A percentile compares a stretch with the other conserved stretches of the same genome.
These are phyloP conservation scores for Botryotinia convoluta DNA, from an alignment of 2,329 filamentous ascomycete species.

Conservation along the genomic window DNA sequence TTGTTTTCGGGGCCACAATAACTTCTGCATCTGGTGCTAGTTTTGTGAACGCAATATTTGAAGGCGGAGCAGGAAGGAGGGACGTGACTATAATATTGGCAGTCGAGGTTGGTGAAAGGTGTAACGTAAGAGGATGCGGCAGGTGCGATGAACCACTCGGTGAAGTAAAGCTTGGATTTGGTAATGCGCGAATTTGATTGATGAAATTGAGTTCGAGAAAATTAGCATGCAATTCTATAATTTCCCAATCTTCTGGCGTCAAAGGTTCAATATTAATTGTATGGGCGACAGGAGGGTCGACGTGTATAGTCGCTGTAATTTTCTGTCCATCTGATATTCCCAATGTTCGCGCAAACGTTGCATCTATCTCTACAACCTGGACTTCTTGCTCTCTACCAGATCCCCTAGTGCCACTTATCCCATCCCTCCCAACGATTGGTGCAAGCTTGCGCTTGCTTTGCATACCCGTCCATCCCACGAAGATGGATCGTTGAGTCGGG, in stretches of 20 bases:
- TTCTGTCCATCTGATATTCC: slow-evolving; percentile 80
- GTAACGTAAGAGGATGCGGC: slow-evolving; percentile 80
- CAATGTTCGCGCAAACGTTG: slow-evolving; percentile 73
- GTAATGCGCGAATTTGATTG: slow-evolving; percentile 87
- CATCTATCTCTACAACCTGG: slow-evolving; percentile 79
- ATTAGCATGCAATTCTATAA: slow-evolving; percentile 94
- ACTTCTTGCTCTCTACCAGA: slow-evolving; percentile 70
- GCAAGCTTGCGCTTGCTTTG: slow-evolving; percentile 81
- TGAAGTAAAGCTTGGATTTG: slow-evolving; percentile 71
- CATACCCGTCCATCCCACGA: slow-evolving; percentile 96
- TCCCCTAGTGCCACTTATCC: slow-evolving; percentile 59
- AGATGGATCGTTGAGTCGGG: slow-evolving; percentile 66
- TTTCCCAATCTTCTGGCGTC: slow-evolving; percentile 96
- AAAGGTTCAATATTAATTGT: slow-evolving; percentile 96
- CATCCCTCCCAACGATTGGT: slow-evolving; percentile 71
- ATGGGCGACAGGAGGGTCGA: slow-evolving; percentile 87
- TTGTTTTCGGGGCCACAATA: slow-evolving; percentile 90
- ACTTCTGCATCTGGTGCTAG: slow-evolving; percentile 93
- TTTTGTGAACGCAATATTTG: slow-evolving; percentile 78
- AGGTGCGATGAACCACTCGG: slow-evolving; percentile 50
- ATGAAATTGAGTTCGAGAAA: slow-evolving; percentile 94
- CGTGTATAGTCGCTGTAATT: slow-evolving; percentile 68
- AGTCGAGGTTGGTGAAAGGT: slow-evolving; percentile 91
- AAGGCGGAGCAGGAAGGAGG: slow-evolving; percentile 69
- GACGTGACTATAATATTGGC: slow-evolving; percentile 86